Conservation (phyloP, 1,139 yeast genomes). For the Magnusiomyces ingens region DNA sequence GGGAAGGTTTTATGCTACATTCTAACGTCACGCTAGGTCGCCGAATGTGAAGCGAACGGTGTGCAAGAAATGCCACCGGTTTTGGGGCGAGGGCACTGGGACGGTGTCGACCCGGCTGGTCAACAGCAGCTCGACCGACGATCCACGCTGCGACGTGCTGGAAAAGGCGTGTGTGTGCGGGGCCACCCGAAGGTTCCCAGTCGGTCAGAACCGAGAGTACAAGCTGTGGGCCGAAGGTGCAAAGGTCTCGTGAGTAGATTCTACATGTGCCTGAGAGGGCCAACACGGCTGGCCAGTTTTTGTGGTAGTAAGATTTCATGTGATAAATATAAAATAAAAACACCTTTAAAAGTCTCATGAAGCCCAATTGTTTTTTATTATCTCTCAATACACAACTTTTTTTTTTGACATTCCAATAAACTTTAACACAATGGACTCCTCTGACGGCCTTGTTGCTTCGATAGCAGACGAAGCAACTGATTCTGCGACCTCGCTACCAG, state of each 20-base stretch:
- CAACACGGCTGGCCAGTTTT: too few relatives aligned
- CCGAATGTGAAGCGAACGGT: conserved; percentile 4
- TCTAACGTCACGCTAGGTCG: background rate
- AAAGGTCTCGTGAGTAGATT: too few relatives aligned
- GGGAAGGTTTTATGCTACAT: too few relatives aligned
- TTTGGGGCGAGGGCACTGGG: background rate
- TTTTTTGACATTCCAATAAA: background rate
- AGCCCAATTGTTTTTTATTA: too few relatives aligned
- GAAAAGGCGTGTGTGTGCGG: conserved; percentile 5
- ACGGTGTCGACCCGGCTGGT: background rate
- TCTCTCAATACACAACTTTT: background rate
- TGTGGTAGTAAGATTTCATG: too few relatives aligned
- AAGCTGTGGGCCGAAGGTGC: background rate
- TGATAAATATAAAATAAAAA: background rate
- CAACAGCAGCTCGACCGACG: background rate
- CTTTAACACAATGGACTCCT: background rate
- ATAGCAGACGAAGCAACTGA: background rate
- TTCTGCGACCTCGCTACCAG: background rate
- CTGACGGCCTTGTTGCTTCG: background rate
- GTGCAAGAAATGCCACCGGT: conserved; percentile 3
- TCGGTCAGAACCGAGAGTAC: conserved; percentile 2
- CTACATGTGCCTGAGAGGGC: too few relatives aligned
- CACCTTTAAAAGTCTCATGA: background rate
- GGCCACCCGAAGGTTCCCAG: background rate
- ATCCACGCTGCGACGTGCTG: background rate